Percentiles rank a stretch among this genome's conserved stretches.
Evolutionary conservation across 441 rosid species (phyloP).

Genomic region (Populus hybrid): DNA sequence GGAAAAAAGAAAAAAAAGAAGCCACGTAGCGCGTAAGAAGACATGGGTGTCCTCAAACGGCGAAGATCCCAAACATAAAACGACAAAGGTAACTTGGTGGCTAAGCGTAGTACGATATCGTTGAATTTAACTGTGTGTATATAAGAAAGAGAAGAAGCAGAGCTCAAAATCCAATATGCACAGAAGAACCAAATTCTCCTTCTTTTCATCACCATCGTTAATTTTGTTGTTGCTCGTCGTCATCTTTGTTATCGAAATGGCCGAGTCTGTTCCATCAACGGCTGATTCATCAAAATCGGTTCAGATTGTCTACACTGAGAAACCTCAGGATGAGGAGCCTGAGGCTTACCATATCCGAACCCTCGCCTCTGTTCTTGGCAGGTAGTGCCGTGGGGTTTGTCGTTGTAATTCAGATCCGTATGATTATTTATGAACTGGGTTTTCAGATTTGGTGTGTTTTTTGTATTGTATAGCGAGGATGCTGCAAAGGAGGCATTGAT

Average conservation of each 20-base stretch:
- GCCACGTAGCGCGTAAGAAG: not conserved
- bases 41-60: not conserved
- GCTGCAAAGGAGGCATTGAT: slow-evolving; percentile 70
- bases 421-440: not conserved
- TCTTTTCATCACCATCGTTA: not conserved
- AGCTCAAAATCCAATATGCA: not conserved
- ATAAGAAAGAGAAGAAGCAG: not conserved
- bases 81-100: not conserved
- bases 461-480: slow-evolving; percentile 43
- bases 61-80: not conserved
- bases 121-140: no score
- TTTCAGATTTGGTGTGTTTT: not conserved
- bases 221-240: slow-evolving; percentile 4
- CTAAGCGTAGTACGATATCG: not conserved
- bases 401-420: not conserved
- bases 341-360: slow-evolving; percentile 63
- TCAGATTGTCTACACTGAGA: slow-evolving; percentile 77
- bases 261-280: slow-evolving; percentile 33
- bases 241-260: slow-evolving; percentile 41
- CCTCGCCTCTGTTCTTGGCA: slow-evolving; percentile 72
- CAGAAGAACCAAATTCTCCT: not conserved
- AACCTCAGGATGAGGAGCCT: slow-evolving; percentile 53
- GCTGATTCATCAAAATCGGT: slow-evolving; percentile 40
- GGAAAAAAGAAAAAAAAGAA: no score
- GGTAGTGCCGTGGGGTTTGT: slow-evolving; percentile 31